These are phyloP conservation scores for Phytophthora pseudosyringae DNA, from an alignment of 352 stramenopile genomes.

Conservation along the genomic window DNA sequence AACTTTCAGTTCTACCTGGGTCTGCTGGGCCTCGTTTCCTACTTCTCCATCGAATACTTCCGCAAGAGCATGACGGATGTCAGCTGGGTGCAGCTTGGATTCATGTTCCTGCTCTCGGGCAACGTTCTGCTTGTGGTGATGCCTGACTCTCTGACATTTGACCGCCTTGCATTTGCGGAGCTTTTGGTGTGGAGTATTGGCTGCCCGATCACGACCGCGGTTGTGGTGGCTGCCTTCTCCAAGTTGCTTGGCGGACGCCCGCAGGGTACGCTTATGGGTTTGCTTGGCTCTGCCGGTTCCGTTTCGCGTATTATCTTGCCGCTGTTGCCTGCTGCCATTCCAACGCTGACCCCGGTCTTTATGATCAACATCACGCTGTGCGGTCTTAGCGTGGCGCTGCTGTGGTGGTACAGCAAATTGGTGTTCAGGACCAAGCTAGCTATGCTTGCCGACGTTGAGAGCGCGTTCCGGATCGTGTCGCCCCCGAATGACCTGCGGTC, in stretches of 20 bases:
- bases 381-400: constrained; percentile 54
- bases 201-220: constrained; percentile 78
- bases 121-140: constrained; percentile 65
- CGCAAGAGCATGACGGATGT: constrained; percentile 71
- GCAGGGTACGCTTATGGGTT: constrained; percentile 82
- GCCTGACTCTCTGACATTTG: constrained; percentile 54
- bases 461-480: constrained; percentile 32
- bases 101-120: constrained; percentile 63
- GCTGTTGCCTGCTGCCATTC: constrained; percentile 70
- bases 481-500: constrained; percentile 49
- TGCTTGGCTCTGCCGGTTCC: constrained; percentile 76
- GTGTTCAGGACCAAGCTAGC: constrained; percentile 60
- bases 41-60: constrained; percentile 84
- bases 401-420: constrained; percentile 76
- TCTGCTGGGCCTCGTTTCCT: constrained; percentile 72
- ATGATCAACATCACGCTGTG: constrained; percentile 75
- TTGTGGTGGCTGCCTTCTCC: constrained; percentile 78
- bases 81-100: constrained; percentile 74
- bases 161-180: constrained; percentile 56
- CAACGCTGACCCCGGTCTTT: constrained; percentile 75
- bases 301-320: constrained; percentile 80
- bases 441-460: constrained; percentile 53
- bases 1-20: constrained; percentile 88
- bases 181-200: constrained; percentile 86
- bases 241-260: constrained; percentile 77